Evolutionary conservation across 2,329 filamentous ascomycete genomes (phyloP), one percentile per base, ranked within the genome.

Genomic region (Diaporthe longicolla): DNA sequence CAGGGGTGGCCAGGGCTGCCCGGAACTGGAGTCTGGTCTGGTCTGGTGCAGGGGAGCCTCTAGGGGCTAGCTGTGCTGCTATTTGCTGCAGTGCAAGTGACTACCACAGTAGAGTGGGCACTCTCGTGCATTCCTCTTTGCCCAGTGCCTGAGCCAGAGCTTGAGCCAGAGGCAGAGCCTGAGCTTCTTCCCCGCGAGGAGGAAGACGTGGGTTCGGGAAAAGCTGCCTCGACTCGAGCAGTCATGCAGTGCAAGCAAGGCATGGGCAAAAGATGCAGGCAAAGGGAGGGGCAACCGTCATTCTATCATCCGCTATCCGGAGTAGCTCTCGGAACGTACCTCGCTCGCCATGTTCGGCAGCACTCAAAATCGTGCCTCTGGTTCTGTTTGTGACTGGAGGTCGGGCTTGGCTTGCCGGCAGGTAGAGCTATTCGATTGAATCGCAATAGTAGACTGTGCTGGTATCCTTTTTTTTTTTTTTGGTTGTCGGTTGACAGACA

Each of bases 241-340:
- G 24, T 70, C 2, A 45, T 55, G 70, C 48, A 29, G 54, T 45
- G 45, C 52, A 55, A 48, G 43, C n/a, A 37, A 57, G 50, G 50
- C 35, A 65, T 48, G 32, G 48, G 48, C 26, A 48, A 40, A 48
- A 45, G 43, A 29, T 45, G 50, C 26, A 29, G 71, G 35, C 29
- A 21, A 54, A 21, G 43, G 37, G 26, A 55, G 54, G 69, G 69
- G 58, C 8, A 43, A 24, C 61, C 13, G n/a, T 21, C 21, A 32
- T 35, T 19, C 26, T 59, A 24, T 43, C 43, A 35, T 45, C 68
- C 5, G 59, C 37, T n/a, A 32, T 35, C 35, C 21, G 21, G 70
- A 55, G 15, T 29, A 52, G 65, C 43, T 59, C 24, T 50, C 45
- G 43, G 48, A 72, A 72, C 74, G 52, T 48, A 76, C 74, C 72